These are phyloP conservation scores for Laburnicola sp. DNA, from an alignment of 2,329 filamentous ascomycete species.

Conservation along the genomic window DNA sequence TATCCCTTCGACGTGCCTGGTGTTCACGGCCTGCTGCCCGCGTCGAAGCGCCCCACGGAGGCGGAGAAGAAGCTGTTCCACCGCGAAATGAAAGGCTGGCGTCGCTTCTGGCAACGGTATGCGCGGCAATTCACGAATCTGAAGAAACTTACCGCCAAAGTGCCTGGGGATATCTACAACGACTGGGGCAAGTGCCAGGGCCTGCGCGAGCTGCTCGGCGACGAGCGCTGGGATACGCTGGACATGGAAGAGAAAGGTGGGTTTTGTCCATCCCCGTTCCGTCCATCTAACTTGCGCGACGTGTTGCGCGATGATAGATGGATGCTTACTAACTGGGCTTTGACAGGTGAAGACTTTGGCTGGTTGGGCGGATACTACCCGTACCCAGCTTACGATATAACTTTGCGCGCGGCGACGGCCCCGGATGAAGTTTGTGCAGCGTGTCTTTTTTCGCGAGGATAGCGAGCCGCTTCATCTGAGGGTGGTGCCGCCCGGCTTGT, in stretches of 20 bases:
- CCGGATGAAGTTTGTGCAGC: slow-evolving; percentile 36
- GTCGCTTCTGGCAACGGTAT: slow-evolving; percentile 42
- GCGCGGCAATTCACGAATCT: slow-evolving; percentile 40
- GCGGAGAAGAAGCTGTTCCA: slow-evolving; percentile 34
- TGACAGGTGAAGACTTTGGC: slow-evolving; percentile 10
- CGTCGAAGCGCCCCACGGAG: slow-evolving; percentile 24
- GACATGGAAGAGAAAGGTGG: slow-evolving; percentile 28
- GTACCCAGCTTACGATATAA: slow-evolving; percentile 21
- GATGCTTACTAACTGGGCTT: too few relatives aligned
- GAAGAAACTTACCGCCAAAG: slow-evolving; percentile 38
- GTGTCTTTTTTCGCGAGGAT: slow-evolving; percentile 40
- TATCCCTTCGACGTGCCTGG: slow-evolving; percentile 40
- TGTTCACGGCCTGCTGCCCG: slow-evolving; percentile 31
- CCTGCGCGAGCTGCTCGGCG: slow-evolving; percentile 24
- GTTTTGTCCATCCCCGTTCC: too few relatives aligned
- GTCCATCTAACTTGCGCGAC: too few relatives aligned
- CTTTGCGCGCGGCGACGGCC: slow-evolving; percentile 23
- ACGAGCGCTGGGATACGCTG: slow-evolving; percentile 39
- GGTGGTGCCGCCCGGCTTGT: slow-evolving; percentile 2
- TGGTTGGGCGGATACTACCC: slow-evolving; percentile 26
- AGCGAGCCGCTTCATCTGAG: slow-evolving; percentile 19
- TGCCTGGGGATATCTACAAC: slow-evolving; percentile 38
- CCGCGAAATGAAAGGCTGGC: slow-evolving; percentile 41
- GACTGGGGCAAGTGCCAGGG: slow-evolving; percentile 34
- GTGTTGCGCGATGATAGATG: too few relatives aligned